Evolutionary conservation across 495 filamentous ascomycete genomes (phyloP), one percentile per base, ranked within the genome.

Genomic region (Collariella sp.): DNA sequence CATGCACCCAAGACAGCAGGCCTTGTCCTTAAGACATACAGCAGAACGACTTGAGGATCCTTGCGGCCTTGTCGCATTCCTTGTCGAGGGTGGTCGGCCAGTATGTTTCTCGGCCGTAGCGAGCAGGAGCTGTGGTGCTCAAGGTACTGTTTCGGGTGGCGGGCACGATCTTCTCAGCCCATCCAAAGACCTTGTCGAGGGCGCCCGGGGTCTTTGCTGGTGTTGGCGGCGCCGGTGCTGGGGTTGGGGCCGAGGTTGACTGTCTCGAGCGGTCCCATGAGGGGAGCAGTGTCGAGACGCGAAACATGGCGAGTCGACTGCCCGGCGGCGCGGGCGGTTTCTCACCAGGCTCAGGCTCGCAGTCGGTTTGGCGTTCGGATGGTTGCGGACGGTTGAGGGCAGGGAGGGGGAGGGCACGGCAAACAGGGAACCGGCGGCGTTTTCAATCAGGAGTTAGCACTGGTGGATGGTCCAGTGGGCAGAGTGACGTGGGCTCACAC

Each of bases 61-160:
- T 79, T 46, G 88, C 88, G 18, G 87, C 87, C 72, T 93, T 91
- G 67, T 94, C 87, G 72, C 82, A 83, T 71, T 94, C 88, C 62
- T 82, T 85, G 62, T 91, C 88, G 42, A 93, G 73, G 3, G 80
- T 81, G 55, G 85, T 83, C 23, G 88, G 88, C 85, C 86, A 89
- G 64, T 91, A 88, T 13, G 82, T 81, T 58, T 93, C 88, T 34
- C 66, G 62, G 46, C 60, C 62, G 56, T 60, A 67, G 33, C 77
- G 73, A 43, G 36, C 82, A 76, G 24, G 73, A 77, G 12, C 81
- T 63, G 39, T 70, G 71, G 65, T 80, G 80, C 56, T 82, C 72
- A 24, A 80, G 18, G 56, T 61, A 41, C 61, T 71, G 47, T 61
- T 57, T 35, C 67, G 65, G 50, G 61, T 70, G 42, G 64, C 61